Evolutionary conservation across 768 basidiomycete species (phyloP).

Genomic region (Mycena polygramma): DNA sequence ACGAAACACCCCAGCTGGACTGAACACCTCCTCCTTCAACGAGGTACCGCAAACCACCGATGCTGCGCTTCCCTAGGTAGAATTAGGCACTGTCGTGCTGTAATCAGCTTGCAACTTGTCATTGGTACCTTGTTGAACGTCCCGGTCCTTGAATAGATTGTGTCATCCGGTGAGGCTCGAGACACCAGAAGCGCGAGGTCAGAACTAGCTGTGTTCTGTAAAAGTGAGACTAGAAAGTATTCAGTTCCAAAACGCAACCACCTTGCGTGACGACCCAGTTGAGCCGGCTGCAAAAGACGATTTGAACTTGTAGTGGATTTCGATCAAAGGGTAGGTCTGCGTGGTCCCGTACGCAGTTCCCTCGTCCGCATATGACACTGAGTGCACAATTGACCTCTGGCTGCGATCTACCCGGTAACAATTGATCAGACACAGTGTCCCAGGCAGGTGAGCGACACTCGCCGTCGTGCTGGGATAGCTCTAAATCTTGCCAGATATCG

Average conservation of each 20-base stretch:
- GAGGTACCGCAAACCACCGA: neutral
- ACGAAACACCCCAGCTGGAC: neutral
- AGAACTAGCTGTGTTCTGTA: neutral
- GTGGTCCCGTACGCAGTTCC: neutral
- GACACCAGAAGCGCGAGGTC: neutral
- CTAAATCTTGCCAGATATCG: slow-evolving; percentile 11
- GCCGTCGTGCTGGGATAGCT: neutral
- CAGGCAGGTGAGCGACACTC: neutral
- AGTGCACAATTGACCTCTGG: slow-evolving; percentile 13
- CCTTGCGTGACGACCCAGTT: neutral
- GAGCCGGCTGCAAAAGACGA: neutral
- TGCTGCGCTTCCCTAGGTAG: neutral
- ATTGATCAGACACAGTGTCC: neutral
- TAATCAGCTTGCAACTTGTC: no score
- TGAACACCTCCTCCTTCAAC: neutral
- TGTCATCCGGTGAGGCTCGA: neutral
- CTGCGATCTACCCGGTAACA: neutral
- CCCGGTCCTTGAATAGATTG: neutral
- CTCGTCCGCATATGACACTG: neutral
- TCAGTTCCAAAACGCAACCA: neutral
- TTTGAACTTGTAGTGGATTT: slow-evolving; percentile 13
- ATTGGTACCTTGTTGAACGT: neutral
- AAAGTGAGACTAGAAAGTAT: neutral
- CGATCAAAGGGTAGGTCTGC: neutral
- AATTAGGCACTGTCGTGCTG: neutral